phyloP scores from a whole-genome alignment of 2,329 filamentous ascomycete genomes.

The Penicillium sp. region DNA sequence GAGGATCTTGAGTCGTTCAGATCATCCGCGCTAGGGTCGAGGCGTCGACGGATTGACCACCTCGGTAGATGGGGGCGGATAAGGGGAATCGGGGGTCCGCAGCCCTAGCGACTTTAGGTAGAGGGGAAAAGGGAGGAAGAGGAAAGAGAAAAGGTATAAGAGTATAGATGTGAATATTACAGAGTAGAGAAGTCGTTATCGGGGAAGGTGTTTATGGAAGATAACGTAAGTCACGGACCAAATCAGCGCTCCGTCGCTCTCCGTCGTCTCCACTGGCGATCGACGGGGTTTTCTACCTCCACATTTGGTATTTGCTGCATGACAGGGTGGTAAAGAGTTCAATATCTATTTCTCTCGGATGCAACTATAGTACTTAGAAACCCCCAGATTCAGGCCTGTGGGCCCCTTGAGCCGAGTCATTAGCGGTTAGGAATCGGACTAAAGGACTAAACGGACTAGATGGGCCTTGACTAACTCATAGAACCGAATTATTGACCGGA shows the following conservation, averaged over 20 bases:
- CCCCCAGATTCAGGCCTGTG: not conserved
- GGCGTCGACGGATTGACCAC: not conserved
- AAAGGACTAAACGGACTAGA: not conserved
- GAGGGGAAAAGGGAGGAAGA: not conserved
- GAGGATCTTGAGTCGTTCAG: not conserved
- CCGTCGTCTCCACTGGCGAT: not conserved
- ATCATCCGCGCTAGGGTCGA: not conserved
- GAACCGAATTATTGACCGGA: not conserved
- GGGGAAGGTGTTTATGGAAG: constrained; percentile 12
- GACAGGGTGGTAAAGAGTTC: not conserved
- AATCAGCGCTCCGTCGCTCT: constrained; percentile 9
- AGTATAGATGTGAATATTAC: not conserved
- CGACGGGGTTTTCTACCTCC: not conserved
- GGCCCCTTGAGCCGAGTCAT: not conserved
- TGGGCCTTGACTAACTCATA: not conserved
- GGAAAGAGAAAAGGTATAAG: no score
- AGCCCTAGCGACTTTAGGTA: not conserved
- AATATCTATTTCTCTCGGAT: not conserved
- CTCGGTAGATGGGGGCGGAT: no score
- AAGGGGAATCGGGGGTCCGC: not conserved
- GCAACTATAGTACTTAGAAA: not conserved
- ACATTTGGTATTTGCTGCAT: not conserved
- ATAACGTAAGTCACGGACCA: constrained; percentile 17
- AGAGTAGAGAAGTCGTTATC: constrained; percentile 4
- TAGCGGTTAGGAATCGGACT: not conserved